Percentiles rank a stretch among this genome's conserved stretches.
Conservation (phyloP, 495 filamentous ascomycete species). For the Penicillium atrosanguineum region DNA sequence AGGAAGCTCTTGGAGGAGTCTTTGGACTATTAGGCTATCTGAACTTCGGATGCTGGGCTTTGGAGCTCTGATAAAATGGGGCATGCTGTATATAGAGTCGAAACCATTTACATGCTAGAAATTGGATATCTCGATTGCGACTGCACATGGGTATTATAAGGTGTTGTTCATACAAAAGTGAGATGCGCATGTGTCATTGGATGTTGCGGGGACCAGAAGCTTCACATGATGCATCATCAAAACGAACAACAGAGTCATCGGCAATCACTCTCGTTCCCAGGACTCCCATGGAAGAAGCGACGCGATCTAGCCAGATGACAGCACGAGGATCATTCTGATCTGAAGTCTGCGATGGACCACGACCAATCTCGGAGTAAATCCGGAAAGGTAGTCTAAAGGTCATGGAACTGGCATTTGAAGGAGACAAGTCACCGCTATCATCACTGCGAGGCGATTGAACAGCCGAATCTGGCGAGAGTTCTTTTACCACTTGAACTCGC, state of each 20-base stretch:
- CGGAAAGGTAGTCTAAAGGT: constrained; percentile 23
- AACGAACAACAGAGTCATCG: not conserved
- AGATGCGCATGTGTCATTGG: not conserved
- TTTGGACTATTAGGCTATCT: constrained; percentile 51
- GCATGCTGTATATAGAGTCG: not conserved
- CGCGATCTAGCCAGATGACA: constrained; percentile 36
- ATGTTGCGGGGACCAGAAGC: not conserved
- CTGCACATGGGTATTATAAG: not conserved
- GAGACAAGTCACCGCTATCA: constrained; percentile 6
- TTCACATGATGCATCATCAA: not conserved
- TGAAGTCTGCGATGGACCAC: constrained; percentile 22
- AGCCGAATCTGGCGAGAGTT: constrained; percentile 13
- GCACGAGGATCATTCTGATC: constrained; percentile 22
- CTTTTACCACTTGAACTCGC: constrained; percentile 16
- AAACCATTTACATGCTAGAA: not conserved
- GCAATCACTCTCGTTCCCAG: constrained; percentile 19
- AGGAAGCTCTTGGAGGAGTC: constrained; percentile 62
- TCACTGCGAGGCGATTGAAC: constrained; percentile 10
- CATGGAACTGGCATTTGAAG: not conserved
- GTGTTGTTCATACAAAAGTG: not conserved
- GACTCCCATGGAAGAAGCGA: constrained; percentile 41
- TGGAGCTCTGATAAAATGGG: not conserved
- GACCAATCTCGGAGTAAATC: constrained; percentile 27
- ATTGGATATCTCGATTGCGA: constrained; percentile 6
- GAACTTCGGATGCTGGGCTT: not conserved